A percentile compares a stretch with the other conserved stretches of the same genome.
phyloP scores from a whole-genome alignment of 2,329 filamentous ascomycete genomes.

The Aspergillus sp. region DNA sequence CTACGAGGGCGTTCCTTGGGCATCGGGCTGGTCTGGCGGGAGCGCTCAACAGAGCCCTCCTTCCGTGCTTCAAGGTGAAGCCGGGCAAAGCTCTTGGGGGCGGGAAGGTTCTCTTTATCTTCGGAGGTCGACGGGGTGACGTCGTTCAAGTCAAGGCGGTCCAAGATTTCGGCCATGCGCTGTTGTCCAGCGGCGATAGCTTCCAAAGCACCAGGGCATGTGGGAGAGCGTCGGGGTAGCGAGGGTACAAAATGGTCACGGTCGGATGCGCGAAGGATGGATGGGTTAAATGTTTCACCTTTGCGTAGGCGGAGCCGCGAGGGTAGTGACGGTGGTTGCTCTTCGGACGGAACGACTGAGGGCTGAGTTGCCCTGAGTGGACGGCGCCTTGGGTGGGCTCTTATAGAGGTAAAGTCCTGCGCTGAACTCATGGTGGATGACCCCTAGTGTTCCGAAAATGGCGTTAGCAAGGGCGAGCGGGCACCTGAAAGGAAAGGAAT shows the following conservation, averaged over 20 bases:
- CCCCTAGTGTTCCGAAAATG: background rate
- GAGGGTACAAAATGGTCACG: conserved; percentile 45
- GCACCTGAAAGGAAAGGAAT: conserved; percentile 3
- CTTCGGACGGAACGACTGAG: conserved; percentile 25
- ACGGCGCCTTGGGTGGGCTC: conserved; percentile 27
- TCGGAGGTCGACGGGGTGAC: conserved; percentile 43
- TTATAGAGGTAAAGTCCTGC: conserved; percentile 14
- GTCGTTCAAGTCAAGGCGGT: conserved; percentile 64
- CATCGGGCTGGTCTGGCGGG: conserved; percentile 37
- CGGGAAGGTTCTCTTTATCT: conserved; percentile 58
- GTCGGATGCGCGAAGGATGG: conserved; percentile 40
- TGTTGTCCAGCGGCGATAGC: conserved; percentile 68
- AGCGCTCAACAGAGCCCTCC: conserved; percentile 30
- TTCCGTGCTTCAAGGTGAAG: conserved; percentile 48
- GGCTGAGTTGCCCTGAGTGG: conserved; percentile 33
- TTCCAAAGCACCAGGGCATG: conserved; percentile 56
- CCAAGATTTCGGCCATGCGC: conserved; percentile 66
- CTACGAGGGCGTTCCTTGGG: conserved; percentile 18
- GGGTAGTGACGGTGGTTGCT: conserved; percentile 18
- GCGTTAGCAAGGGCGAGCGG: conserved; percentile 7
- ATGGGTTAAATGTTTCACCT: conserved; percentile 63
- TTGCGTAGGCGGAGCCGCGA: conserved; percentile 60
- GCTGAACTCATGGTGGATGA: conserved; percentile 15
- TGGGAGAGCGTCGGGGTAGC: conserved; percentile 66
- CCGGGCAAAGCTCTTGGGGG: conserved; percentile 61